Base-by-base conservation (phyloP, 257 asterid species). In the Voacanga thouarsii region DNA sequence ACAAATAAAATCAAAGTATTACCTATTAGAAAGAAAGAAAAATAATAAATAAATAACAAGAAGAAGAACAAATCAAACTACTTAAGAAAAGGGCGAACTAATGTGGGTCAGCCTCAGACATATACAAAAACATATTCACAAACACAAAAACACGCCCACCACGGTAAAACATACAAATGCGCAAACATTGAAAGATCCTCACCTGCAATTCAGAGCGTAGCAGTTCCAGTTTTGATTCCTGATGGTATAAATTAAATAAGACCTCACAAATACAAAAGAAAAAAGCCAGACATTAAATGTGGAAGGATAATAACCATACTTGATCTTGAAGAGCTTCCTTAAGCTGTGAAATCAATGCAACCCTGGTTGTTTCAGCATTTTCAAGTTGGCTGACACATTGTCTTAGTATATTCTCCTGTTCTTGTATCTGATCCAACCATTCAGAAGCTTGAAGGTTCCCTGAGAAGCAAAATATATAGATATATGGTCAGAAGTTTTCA, bases 241-340 rank as follows among this genome's bases (percentile, higher is more conserved):
- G 93, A 82, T 80, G 86, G 83, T 71, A 77, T 66, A 77, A 76
- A 71, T 47, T 41, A 49, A 61, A 80, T 80, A 78, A 82, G 83
- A 75, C 49, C 59, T 79, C 44, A 55, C 75, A 61, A 77, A 50
- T 74, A n/a, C 24, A 55, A 70, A 63, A 65, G 16, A 72, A 79
- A 76, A 80, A 72, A 76, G 30, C 71, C 74, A 37, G 45, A 77
- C 70, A 75, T 50, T 55, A 55, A 33, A 82, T 74, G 71, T 33
- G 37, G 64, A 57, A 82, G 74, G 66, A 19, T 9, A 30, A 63
- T 59, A 71, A 77, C 70, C 85, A 61, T 92, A 96, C 99, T 85
- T 96, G 97, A 81, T 90, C 97, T 80, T 81, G 90, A 82, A 90
- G 92, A 51, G 99, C 99, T 79, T 90, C 96, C 75, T 81, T 86